A percentile compares a stretch with the other conserved stretches of the same genome.
Conservation (phyloP, 2,329 filamentous ascomycete species). For the Colletotrichum truncatum region DNA sequence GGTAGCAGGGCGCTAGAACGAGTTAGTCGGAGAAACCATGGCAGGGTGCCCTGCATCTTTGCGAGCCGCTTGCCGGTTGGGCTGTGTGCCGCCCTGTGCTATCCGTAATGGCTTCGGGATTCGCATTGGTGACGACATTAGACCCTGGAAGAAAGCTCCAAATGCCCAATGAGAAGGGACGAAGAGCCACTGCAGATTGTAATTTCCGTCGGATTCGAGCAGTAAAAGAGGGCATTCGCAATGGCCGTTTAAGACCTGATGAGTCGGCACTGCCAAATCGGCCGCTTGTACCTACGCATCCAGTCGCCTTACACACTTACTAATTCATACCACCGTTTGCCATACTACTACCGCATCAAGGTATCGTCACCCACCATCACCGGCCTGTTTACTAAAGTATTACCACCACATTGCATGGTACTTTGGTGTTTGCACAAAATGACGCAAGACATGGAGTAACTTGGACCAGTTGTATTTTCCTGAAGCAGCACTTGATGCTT, state of each 20-base stretch:
- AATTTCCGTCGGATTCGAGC: background rate
- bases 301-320: no score
- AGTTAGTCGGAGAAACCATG: background rate
- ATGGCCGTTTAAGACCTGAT: background rate
- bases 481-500: no score
- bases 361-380: no score
- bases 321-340: no score
- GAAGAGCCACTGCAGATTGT: background rate
- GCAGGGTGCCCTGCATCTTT: background rate
- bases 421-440: no score
- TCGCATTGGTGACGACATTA: background rate
- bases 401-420: no score
- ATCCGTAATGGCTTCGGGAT: background rate
- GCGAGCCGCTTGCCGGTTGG: background rate
- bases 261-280: background rate
- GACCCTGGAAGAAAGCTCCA: background rate
- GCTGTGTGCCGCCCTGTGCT: background rate
- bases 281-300: background rate
- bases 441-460: no score
- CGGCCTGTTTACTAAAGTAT: no score
- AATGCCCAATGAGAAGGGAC: background rate
- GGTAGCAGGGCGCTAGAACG: background rate
- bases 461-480: no score
- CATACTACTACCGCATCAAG: no score
- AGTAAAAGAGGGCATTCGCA: slow-evolving; percentile 6